These are phyloP conservation scores for Flaveria linearis DNA, from an alignment of 129 eudicot genomes.

Conservation along the genomic window DNA sequence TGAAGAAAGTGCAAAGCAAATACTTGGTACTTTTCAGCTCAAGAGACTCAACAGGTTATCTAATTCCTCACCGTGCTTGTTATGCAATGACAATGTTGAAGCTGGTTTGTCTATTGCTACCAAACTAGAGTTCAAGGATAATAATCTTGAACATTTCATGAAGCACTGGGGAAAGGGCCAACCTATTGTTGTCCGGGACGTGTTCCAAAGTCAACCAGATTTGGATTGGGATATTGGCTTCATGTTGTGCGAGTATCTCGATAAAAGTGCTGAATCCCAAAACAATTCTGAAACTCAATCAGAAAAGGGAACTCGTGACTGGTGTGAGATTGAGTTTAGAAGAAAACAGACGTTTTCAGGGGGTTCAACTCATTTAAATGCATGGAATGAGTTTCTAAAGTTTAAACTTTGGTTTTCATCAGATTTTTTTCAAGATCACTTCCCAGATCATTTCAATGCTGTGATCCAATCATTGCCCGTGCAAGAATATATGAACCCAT, in stretches of 20 bases:
- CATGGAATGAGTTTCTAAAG: constrained; percentile 48
- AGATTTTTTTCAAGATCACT: constrained; percentile 52
- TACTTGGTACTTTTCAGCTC: constrained; percentile 28
- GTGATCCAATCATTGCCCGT: constrained; percentile 57
- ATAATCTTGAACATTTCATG: constrained; percentile 60
- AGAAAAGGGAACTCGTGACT: constrained; percentile 44
- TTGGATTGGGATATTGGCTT: constrained; percentile 69
- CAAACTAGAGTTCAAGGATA: constrained; percentile 40
- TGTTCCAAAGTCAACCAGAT: constrained; percentile 35
- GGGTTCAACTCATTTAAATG: constrained; percentile 43
- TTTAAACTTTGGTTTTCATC: constrained; percentile 61
- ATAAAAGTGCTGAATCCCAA: constrained; percentile 39
- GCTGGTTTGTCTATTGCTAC: constrained; percentile 16
- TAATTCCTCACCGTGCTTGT: constrained; percentile 37
- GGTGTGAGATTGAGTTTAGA: constrained; percentile 51
- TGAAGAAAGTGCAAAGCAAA: constrained; percentile 57
- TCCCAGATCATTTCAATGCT: constrained; percentile 50
- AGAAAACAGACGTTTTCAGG: constrained; percentile 49
- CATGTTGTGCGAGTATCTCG: constrained; percentile 59
- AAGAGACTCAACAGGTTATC: constrained; percentile 36
- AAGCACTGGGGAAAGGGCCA: constrained; percentile 79
- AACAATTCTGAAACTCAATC: constrained; percentile 16
- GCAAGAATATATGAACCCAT: constrained; percentile 62
- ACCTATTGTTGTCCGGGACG: constrained; percentile 57
- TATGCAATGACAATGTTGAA: constrained; percentile 40